Conservation (phyloP, 805 yeast genomes). For the Saccharomycopsis javanensis region DNA sequence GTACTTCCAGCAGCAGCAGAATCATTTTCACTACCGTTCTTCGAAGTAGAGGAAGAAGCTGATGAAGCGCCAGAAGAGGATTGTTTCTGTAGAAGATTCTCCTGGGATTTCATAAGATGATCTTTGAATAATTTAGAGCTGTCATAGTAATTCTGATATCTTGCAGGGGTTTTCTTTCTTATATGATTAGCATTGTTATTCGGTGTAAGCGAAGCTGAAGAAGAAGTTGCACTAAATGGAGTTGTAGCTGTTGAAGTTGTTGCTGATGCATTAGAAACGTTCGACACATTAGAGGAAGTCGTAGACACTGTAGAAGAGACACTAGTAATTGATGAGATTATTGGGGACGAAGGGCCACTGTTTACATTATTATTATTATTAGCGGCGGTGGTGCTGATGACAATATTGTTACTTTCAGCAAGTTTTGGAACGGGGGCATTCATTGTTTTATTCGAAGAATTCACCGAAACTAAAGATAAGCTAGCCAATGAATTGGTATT, state of each 20-base stretch:
- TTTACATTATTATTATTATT: background rate
- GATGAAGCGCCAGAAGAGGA: background rate
- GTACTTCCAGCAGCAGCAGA: constrained; percentile 3
- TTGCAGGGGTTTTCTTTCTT: constrained; percentile 32
- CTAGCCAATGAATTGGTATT: background rate
- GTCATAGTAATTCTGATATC: constrained; percentile 41
- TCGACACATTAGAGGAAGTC: background rate
- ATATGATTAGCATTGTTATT: background rate
- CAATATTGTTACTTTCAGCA: constrained; percentile 16
- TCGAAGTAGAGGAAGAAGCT: background rate
- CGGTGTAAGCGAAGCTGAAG: background rate
- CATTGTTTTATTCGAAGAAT: background rate
- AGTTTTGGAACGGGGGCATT: background rate
- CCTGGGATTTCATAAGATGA: constrained; percentile 26
- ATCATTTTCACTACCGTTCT: background rate
- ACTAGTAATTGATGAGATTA: background rate
- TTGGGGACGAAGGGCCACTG: constrained; percentile 16
- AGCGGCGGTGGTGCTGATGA: constrained; percentile 15
- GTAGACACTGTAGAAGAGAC: background rate
- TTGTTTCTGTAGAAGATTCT: background rate
- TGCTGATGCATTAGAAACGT: background rate
- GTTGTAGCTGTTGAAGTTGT: background rate
- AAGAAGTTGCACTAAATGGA: background rate
- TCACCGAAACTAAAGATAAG: background rate
- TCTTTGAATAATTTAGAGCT: constrained; percentile 35